Evolutionary conservation across 371 early-diverging fungal genomes (phyloP).

Genomic region (Mortierella sp.): DNA sequence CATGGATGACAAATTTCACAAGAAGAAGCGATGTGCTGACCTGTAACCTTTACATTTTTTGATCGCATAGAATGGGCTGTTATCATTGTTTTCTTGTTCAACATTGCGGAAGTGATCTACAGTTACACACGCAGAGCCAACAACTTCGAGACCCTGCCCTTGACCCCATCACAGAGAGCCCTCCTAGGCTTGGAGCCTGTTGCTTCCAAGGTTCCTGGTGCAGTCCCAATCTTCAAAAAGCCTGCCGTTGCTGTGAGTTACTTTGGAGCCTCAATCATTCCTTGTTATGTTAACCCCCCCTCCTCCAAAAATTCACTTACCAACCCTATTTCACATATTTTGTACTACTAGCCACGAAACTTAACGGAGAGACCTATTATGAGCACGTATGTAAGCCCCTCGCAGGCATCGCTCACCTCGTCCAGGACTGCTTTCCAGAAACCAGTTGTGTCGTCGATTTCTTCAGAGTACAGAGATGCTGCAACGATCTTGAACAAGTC

Average conservation of each 20-base stretch:
- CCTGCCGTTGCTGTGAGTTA: conserved; percentile 25
- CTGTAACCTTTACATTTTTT: not conserved
- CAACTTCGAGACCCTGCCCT: conserved; percentile 49
- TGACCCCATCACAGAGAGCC: conserved; percentile 49
- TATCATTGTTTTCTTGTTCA: conserved; percentile 21
- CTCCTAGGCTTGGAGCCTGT: conserved; percentile 51
- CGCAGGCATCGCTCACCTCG: conserved; percentile 21
- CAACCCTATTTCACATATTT: not conserved
- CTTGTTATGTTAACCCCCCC: no score
- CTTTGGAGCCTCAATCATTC: not conserved
- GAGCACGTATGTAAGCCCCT: conserved; percentile 49
- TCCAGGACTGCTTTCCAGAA: conserved; percentile 36
- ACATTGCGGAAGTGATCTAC: conserved; percentile 38
- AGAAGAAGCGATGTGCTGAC: not conserved
- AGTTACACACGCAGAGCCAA: conserved; percentile 40
- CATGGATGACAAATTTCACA: not conserved
- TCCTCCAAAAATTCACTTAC: not conserved
- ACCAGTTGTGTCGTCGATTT: conserved; percentile 8
- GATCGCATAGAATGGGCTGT: conserved; percentile 36
- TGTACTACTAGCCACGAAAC: conserved; percentile 23
- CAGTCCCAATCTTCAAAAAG: conserved; percentile 46
- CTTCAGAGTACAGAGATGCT: conserved; percentile 36
- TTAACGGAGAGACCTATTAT: conserved; percentile 35
- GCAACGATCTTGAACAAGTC: conserved; percentile 52
- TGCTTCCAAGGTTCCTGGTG: conserved; percentile 37